A percentile compares a stretch with the other conserved stretches of the same genome.
phyloP scores from a whole-genome alignment of 2,329 filamentous ascomycete genomes.

The Furcasterigmium furcatum region DNA sequence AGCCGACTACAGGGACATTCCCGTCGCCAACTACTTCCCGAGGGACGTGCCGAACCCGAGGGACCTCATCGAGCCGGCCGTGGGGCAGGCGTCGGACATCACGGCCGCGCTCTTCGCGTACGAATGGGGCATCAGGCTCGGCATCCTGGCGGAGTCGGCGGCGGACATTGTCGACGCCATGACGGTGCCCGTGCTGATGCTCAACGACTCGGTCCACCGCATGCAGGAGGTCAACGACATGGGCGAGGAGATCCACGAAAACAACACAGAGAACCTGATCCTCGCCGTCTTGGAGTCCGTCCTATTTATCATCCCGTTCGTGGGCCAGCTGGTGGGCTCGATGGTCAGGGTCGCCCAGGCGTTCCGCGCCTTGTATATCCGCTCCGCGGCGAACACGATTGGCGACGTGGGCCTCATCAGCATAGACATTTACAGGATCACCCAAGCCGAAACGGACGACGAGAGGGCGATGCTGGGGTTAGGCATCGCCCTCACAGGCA shows the following conservation, averaged over 20 bases:
- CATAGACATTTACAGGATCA: background rate
- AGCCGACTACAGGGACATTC: background rate
- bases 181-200: background rate
- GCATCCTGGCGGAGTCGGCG: no score
- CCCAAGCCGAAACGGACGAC: no score
- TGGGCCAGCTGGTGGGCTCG: background rate
- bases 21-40: conserved; percentile 3
- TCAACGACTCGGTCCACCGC: background rate
- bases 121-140: no score
- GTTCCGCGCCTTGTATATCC: background rate
- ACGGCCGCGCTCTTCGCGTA: background rate
- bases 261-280: background rate
- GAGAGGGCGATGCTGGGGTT: no score
- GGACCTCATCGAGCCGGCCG: background rate
- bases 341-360: background rate
- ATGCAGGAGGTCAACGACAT: conserved; percentile 2
- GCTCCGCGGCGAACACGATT: background rate
- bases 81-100: background rate
- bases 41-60: conserved; percentile 16
- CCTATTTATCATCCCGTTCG: conserved; percentile 3
- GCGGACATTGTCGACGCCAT: background rate
- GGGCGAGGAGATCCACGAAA: background rate
- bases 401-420: background rate
- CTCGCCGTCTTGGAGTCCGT: background rate
- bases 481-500: no score